Evolutionary conservation across 2,329 filamentous ascomycete species (phyloP).

Genomic region (Verticillium isaacii): DNA sequence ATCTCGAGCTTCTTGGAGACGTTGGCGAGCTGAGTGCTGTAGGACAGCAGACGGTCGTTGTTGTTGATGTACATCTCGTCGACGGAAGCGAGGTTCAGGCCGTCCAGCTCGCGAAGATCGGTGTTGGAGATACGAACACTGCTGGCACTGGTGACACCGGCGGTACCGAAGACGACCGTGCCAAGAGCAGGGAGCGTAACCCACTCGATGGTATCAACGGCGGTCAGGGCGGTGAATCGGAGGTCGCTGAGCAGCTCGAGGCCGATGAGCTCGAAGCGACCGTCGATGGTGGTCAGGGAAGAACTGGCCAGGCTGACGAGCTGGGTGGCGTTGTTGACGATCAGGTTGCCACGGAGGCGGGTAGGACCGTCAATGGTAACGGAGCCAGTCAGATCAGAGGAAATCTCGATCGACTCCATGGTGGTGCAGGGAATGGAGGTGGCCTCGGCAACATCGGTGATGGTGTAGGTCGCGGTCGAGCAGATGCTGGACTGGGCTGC

Average conservation of each 20-base stretch:
- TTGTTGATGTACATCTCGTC: slow-evolving; percentile 79
- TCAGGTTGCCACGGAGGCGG: slow-evolving; percentile 52
- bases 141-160: slow-evolving; percentile 60
- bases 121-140: slow-evolving; percentile 81
- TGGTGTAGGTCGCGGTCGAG: slow-evolving; percentile 39
- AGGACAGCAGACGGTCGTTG: slow-evolving; percentile 73
- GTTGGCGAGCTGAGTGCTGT: slow-evolving; percentile 74
- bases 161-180: slow-evolving; percentile 41
- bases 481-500: slow-evolving; percentile 28
- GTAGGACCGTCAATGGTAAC: slow-evolving; percentile 59
- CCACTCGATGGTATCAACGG: slow-evolving; percentile 66
- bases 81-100: slow-evolving; percentile 74
- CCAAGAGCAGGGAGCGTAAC: slow-evolving; percentile 62
- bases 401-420: slow-evolving; percentile 62
- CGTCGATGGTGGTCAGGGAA: slow-evolving; percentile 60
- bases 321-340: slow-evolving; percentile 52
- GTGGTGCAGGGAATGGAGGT: slow-evolving; percentile 62
- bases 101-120: slow-evolving; percentile 69
- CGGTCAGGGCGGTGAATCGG: slow-evolving; percentile 58
- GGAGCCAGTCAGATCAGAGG: slow-evolving; percentile 45
- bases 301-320: slow-evolving; percentile 60
- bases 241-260: slow-evolving; percentile 66
- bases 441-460: slow-evolving; percentile 61
- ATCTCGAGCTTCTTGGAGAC: slow-evolving; percentile 68
- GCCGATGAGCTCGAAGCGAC: slow-evolving; percentile 64